Evolutionary conservation across 306 rosid species (phyloP).

Genomic region (Cajanus cajan): DNA sequence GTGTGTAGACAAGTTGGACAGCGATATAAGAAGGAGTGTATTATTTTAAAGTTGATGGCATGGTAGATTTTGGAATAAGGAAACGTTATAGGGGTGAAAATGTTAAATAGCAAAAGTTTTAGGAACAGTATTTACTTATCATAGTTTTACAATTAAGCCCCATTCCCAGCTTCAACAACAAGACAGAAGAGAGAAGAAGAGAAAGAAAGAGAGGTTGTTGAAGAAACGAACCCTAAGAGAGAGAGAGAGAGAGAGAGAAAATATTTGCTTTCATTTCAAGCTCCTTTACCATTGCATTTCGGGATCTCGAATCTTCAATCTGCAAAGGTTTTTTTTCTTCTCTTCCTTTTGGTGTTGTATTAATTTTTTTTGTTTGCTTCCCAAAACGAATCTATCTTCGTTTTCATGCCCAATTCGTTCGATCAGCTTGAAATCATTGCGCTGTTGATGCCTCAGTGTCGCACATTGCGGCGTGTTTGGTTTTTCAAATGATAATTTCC

Average conservation of each 20-base stretch:
- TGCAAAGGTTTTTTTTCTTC: slow-evolving; percentile 40
- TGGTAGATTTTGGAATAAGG: background rate
- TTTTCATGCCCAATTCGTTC: slow-evolving; percentile 30
- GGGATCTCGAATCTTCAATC: slow-evolving; percentile 68
- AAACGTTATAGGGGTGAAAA: slow-evolving; percentile 28
- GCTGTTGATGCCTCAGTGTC: slow-evolving; percentile 15
- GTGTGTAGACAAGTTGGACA: slow-evolving; percentile 10
- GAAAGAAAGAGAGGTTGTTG: slow-evolving; percentile 27
- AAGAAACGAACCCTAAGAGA: slow-evolving; percentile 59
- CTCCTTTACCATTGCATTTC: slow-evolving; percentile 48
- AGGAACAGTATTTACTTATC: slow-evolving; percentile 26
- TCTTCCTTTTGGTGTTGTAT: background rate
- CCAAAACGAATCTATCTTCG: slow-evolving; percentile 32
- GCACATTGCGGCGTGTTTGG: slow-evolving; percentile 40
- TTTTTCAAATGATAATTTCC: slow-evolving; percentile 22
- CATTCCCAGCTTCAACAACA: slow-evolving; percentile 44
- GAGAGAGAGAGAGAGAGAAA: slow-evolving; percentile 12
- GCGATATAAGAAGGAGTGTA: slow-evolving; percentile 1
- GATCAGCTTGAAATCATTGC: slow-evolving; percentile 17
- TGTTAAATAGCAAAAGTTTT: background rate
- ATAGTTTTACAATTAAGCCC: slow-evolving; percentile 35
- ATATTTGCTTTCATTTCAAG: slow-evolving; percentile 43
- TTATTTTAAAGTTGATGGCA: background rate
- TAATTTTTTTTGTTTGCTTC: slow-evolving; percentile 25
- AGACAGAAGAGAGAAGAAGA: slow-evolving; percentile 38